A percentile compares a stretch with the other conserved stretches of the same genome.
Evolutionary conservation across 768 basidiomycete species (phyloP).

Genomic region (Hydnomerulius pinastri): DNA sequence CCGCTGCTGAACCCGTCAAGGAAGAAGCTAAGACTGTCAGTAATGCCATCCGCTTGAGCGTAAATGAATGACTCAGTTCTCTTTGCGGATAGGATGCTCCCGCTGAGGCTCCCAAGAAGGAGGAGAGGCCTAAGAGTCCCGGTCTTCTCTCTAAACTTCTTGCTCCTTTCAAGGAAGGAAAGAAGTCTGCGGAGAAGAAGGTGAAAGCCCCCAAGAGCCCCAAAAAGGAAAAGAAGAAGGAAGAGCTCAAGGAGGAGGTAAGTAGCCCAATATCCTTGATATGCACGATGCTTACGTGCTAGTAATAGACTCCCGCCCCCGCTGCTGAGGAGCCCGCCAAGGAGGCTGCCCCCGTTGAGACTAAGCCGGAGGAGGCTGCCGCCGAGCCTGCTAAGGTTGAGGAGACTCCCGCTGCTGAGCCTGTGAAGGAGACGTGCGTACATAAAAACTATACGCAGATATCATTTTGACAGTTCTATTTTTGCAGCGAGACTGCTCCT

Average conservation of each 20-base stretch:
- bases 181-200: slow-evolving; percentile 56
- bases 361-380: slow-evolving; percentile 45
- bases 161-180: slow-evolving; percentile 67
- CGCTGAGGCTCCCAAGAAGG: slow-evolving; percentile 60
- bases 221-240: slow-evolving; percentile 84
- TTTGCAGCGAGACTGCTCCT: slow-evolving; percentile 45
- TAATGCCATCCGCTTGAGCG: slow-evolving; percentile 10
- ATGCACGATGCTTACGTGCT: neutral
- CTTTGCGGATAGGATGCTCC: slow-evolving; percentile 39
- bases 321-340: slow-evolving; percentile 37
- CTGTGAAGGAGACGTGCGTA: slow-evolving; percentile 73
- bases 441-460: neutral
- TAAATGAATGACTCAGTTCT: slow-evolving; percentile 33
- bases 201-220: slow-evolving; percentile 70
- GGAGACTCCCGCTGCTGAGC: slow-evolving; percentile 45
- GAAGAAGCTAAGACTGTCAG: slow-evolving; percentile 47
- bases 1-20: slow-evolving; percentile 37
- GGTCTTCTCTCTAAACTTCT: slow-evolving; percentile 76
- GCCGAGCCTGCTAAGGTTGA: slow-evolving; percentile 31
- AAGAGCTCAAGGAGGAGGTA: slow-evolving; percentile 55
- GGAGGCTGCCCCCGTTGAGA: slow-evolving; percentile 36
- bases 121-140: slow-evolving; percentile 81
- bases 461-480: slow-evolving; percentile 12
- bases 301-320: slow-evolving; percentile 32
- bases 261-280: slow-evolving; percentile 13